These are phyloP conservation scores for Suillus subluteus DNA, from an alignment of 768 basidiomycete genomes.

Conservation along the genomic window DNA sequence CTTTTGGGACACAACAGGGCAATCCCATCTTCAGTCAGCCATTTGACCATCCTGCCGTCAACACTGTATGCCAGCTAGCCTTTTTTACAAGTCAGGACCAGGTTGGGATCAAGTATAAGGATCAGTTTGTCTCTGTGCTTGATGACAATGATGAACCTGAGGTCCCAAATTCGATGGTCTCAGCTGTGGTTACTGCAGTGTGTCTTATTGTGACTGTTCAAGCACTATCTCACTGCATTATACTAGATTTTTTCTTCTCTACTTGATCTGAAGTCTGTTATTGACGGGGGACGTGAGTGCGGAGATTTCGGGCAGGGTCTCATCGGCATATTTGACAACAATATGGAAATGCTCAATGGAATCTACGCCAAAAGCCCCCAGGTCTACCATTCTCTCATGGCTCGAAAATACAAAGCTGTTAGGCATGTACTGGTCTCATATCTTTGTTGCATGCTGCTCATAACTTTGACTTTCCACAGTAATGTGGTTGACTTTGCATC, in stretches of 20 bases:
- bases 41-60: conserved; percentile 8
- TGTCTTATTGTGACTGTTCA: background rate
- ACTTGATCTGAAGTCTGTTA: background rate
- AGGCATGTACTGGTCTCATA: background rate
- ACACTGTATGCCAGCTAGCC: background rate
- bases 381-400: conserved; percentile 2
- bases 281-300: background rate
- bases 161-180: conserved; percentile 4
- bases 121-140: conserved; percentile 4
- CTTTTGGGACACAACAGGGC: conserved; percentile 2
- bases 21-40: background rate
- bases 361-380: background rate
- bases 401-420: background rate
- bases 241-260: background rate
- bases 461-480: background rate
- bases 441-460: background rate
- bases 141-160: conserved; percentile 9
- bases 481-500: background rate
- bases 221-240: background rate
- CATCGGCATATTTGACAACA: conserved; percentile 1
- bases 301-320: background rate
- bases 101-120: background rate
- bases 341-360: conserved; percentile 2
- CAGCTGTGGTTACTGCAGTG: background rate
- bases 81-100: conserved; percentile 3